Percentiles rank a stretch among this genome's conserved stretches.
These are phyloP conservation scores for Talaromyces atroroseus DNA, from an alignment of 2,329 filamentous ascomycete genomes.

Conservation along the genomic window DNA sequence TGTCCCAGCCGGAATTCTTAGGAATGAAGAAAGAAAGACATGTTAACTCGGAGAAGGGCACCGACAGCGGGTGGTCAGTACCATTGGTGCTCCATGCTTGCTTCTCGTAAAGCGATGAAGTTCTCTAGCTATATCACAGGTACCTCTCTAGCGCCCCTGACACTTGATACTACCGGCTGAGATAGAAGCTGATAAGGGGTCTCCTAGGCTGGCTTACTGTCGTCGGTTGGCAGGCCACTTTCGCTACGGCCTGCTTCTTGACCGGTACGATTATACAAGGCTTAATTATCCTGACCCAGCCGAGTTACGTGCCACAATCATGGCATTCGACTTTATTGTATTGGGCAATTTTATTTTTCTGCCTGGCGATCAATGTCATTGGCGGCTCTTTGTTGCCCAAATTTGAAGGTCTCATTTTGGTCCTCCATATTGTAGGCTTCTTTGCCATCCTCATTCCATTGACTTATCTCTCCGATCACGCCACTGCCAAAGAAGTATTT, in stretches of 20 bases:
- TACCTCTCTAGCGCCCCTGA: neutral
- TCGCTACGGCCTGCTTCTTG: conserved; percentile 26
- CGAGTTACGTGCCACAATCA: conserved; percentile 20
- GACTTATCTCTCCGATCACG: conserved; percentile 8
- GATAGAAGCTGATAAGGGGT: neutral
- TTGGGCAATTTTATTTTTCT: conserved; percentile 44
- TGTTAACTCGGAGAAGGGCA: conserved; percentile 2
- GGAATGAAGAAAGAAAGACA: neutral
- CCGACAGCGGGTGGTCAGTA: conserved; percentile 12
- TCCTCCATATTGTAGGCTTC: conserved; percentile 9
- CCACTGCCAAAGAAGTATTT: conserved; percentile 20
- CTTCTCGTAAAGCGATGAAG: neutral
- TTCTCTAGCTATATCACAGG: conserved; percentile 13
- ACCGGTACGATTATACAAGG: conserved; percentile 29
- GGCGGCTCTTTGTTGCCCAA: conserved; percentile 5
- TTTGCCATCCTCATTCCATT: conserved; percentile 12
- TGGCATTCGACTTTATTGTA: conserved; percentile 45
- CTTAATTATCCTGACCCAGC: conserved; percentile 17
- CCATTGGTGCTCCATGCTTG: conserved; percentile 14
- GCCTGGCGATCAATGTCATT: conserved; percentile 46
- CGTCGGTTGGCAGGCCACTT: conserved; percentile 26
- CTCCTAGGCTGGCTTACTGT: conserved; percentile 15
- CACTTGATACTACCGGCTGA: neutral
- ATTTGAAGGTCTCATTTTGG: conserved; percentile 11
- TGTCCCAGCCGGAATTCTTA: neutral